A percentile compares a stretch with the other conserved stretches of the same genome.
Conservation (phyloP, 345 rosid species). For the Acer campestre region DNA sequence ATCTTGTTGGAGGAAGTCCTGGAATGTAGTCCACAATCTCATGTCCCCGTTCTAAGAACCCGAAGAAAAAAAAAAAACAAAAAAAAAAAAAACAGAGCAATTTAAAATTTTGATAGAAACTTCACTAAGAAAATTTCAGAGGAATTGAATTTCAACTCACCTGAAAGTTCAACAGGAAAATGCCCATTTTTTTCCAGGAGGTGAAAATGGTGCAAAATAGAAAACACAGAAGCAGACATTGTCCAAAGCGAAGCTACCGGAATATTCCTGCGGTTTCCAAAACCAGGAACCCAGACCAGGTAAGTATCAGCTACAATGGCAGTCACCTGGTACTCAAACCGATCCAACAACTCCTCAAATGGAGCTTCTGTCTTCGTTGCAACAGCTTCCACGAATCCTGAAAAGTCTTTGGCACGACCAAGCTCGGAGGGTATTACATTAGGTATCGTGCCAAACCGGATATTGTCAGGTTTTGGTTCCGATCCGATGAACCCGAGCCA, state of each 20-base stretch:
- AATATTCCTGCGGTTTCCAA: conserved; percentile 40
- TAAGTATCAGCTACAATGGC: conserved; percentile 33
- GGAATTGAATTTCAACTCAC: background rate
- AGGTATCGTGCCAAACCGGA: conserved; percentile 44
- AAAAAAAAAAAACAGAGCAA: conserved; percentile 3
- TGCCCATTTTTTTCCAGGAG: conserved; percentile 23
- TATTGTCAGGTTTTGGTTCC: conserved; percentile 32
- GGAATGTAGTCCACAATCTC: conserved; percentile 40
- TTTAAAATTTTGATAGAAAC: background rate
- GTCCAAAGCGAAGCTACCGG: conserved; percentile 43
- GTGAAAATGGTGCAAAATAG: conserved; percentile 29
- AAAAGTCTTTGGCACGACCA: conserved; percentile 32
- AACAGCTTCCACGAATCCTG: conserved; percentile 45
- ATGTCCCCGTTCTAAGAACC: conserved; percentile 27
- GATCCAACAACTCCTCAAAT: conserved; percentile 43
- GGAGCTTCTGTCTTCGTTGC: conserved; percentile 49
- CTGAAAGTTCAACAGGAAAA: conserved; percentile 17
- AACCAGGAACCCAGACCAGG: conserved; percentile 30
- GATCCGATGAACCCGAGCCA: conserved; percentile 58
- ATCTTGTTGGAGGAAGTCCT: conserved; percentile 32
- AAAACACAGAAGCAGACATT: conserved; percentile 37
- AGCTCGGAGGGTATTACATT: conserved; percentile 58
- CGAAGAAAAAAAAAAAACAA: background rate
- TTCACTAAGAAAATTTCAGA: background rate
- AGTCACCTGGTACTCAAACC: conserved; percentile 22